These are phyloP conservation scores for Cyathus striatus DNA, from an alignment of 768 basidiomycete genomes.

Conservation along the genomic window DNA sequence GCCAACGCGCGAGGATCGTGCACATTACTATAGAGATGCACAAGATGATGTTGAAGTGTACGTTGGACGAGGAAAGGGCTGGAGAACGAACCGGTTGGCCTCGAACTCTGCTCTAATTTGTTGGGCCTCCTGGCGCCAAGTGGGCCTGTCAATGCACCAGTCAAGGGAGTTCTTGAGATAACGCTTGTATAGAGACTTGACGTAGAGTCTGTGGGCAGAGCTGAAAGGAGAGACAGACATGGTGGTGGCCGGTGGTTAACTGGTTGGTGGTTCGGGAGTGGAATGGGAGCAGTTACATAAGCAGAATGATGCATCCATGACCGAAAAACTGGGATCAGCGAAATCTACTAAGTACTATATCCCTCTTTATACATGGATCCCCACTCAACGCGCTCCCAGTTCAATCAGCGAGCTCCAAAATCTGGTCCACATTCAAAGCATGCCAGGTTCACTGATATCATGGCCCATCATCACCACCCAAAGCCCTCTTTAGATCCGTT, in stretches of 20 bases:
- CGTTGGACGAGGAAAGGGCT: neutral
- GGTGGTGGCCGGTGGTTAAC: constrained; percentile 15
- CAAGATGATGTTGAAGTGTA: too few relatives aligned
- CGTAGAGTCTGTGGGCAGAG: constrained; percentile 73
- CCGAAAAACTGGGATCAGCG: too few relatives aligned
- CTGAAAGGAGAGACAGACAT: constrained; percentile 66
- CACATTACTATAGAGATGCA: constrained; percentile 53
- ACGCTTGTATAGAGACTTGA: constrained; percentile 89
- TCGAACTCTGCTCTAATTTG: constrained; percentile 92
- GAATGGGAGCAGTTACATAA: constrained; percentile 11
- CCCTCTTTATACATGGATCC: constrained; percentile 83
- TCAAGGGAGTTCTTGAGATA: constrained; percentile 83
- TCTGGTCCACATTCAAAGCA: constrained; percentile 44
- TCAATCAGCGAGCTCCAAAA: constrained; percentile 68
- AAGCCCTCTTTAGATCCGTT: constrained; percentile 40
- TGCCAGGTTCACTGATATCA: constrained; percentile 1
- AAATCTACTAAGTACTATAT: too few relatives aligned
- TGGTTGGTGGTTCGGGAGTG: neutral
- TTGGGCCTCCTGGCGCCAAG: constrained; percentile 83
- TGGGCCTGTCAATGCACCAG: constrained; percentile 82
- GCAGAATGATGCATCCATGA: too few relatives aligned
- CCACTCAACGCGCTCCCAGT: constrained; percentile 71
- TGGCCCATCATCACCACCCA: constrained; percentile 10
- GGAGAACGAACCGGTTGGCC: constrained; percentile 67
- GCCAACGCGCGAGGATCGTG: constrained; percentile 81